Conservation (phyloP, 2,329 filamentous ascomycete species). For the Aschersonia sp. region DNA sequence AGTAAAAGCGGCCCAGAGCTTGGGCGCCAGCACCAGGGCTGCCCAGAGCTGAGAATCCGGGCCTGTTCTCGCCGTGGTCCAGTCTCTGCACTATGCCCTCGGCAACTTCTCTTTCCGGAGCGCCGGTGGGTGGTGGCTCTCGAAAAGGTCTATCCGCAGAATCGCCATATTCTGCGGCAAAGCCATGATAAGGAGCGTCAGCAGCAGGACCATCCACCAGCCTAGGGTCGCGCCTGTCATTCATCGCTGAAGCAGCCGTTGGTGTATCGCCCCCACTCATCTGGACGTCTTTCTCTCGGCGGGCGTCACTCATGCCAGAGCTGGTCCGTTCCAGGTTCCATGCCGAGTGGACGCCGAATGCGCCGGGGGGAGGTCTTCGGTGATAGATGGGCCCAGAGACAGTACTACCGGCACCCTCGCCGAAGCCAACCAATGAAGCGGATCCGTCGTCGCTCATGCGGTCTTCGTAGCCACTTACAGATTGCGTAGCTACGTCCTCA, state of each 20-base stretch:
- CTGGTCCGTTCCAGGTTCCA: constrained; percentile 35
- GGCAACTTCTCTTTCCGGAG: constrained; percentile 35
- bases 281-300: constrained; percentile 18
- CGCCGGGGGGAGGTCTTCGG: constrained; percentile 29
- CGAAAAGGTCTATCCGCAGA: constrained; percentile 52
- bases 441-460: constrained; percentile 77
- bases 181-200: constrained; percentile 34
- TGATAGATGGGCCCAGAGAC: constrained; percentile 65
- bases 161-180: constrained; percentile 33
- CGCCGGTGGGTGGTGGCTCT: constrained; percentile 33
- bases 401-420: constrained; percentile 78
- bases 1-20: constrained; percentile 43
- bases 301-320: constrained; percentile 35
- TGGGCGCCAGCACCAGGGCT: constrained; percentile 29
- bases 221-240: constrained; percentile 43
- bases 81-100: constrained; percentile 49
- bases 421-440: constrained; percentile 78
- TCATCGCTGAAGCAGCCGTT: constrained; percentile 28
- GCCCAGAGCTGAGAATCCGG: constrained; percentile 22
- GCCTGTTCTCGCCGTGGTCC: constrained; percentile 31
- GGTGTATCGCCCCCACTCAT: constrained; percentile 25
- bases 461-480: constrained; percentile 41
- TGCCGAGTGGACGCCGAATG: constrained; percentile 18
- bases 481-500: constrained; percentile 32
- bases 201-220: constrained; percentile 52